Evolutionary conservation across 2,329 filamentous ascomycete genomes (phyloP).

Genomic region (Aureobasidium sp.): DNA sequence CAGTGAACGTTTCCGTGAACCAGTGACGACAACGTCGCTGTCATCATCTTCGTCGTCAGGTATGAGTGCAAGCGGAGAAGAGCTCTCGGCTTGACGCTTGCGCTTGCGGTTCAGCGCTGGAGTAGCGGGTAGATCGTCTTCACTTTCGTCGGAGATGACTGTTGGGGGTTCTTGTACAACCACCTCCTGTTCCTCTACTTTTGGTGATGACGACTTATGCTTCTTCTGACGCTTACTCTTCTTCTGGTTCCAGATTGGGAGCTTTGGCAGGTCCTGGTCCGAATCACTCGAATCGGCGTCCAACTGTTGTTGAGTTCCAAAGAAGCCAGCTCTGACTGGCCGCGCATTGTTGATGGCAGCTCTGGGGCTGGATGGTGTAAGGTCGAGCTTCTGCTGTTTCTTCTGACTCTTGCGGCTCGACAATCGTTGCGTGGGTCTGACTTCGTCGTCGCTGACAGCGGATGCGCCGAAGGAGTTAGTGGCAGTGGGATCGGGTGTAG

Average conservation of each 20-base stretch:
- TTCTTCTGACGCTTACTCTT: not conserved
- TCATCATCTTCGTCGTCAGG: conserved; percentile 19
- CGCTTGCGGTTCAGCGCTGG: conserved; percentile 14
- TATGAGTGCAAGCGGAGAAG: not conserved
- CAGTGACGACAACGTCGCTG: conserved; percentile 21
- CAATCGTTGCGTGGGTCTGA: conserved; percentile 19
- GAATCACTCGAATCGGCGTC: conserved; percentile 5
- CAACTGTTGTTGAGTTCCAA: conserved; percentile 18
- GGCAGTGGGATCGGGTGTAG: conserved; percentile 21
- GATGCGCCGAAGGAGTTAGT: conserved; percentile 15
- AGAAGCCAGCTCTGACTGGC: conserved; percentile 22
- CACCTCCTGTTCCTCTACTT: not conserved
- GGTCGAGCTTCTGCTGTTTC: conserved; percentile 26
- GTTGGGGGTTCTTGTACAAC: not conserved
- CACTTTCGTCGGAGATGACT: conserved; percentile 19
- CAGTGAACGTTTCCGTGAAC: conserved; percentile 13
- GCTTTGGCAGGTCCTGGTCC: not conserved
- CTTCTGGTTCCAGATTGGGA: not conserved
- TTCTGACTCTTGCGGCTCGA: conserved; percentile 20
- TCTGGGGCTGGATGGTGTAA: not conserved
- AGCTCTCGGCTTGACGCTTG: conserved; percentile 7
- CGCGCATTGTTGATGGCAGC: conserved; percentile 8
- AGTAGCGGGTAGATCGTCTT: conserved; percentile 21
- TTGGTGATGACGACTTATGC: not conserved
- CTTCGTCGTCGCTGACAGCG: conserved; percentile 20